Evolutionary conservation across 2,329 filamentous ascomycete species (phyloP), one percentile per base, ranked within the genome.

Genomic region (Xylariaceae sp.): DNA sequence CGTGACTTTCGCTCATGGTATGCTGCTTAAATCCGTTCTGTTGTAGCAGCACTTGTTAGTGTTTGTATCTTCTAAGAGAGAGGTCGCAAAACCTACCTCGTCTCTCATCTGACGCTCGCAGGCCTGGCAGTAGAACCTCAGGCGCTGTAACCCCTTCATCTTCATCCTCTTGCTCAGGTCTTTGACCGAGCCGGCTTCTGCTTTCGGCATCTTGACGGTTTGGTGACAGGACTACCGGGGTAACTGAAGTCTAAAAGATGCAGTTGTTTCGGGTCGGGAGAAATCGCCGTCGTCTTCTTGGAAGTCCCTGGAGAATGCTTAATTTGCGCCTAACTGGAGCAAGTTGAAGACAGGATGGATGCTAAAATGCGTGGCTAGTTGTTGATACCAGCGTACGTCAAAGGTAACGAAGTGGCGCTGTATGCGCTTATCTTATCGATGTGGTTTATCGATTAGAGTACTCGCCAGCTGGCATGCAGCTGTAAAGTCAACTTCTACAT

Each of bases 1-100:
- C 68, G 17, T 71, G 68, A 1, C 50, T 52, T n/a, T 68, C 67
- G 50, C 63, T 66, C 50, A 69, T 86, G 1, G 88, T 89, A 76
- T 98, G 94, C 78, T 91, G 91, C 75, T 93, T 93, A 78, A 93
- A 96, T 23, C 89, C 93, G 76, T 98, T 97, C 66, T 93, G 91
- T 72, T 96, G 92, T 58, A 90, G 83, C 72, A 85, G 11, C 34
- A 39, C 4, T 4, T 12, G 24, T 37, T 14, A 49, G 28, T 19
- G 4, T 19, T 29, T 39, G 2, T 11, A 12, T 37, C 6, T 26
- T 26, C 28, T 9, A 21, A 6, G 3, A n/a, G 39, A n/a, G 4
- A 33, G 17, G 1, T 14, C 17, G 17, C 17, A 39, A 36, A 6
- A 31, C 47, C 9, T 36, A 57, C 54, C 36, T 61, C 59, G 21